These are phyloP conservation scores for Phoma sp. DNA, from an alignment of 2,329 filamentous ascomycete species.

Conservation along the genomic window DNA sequence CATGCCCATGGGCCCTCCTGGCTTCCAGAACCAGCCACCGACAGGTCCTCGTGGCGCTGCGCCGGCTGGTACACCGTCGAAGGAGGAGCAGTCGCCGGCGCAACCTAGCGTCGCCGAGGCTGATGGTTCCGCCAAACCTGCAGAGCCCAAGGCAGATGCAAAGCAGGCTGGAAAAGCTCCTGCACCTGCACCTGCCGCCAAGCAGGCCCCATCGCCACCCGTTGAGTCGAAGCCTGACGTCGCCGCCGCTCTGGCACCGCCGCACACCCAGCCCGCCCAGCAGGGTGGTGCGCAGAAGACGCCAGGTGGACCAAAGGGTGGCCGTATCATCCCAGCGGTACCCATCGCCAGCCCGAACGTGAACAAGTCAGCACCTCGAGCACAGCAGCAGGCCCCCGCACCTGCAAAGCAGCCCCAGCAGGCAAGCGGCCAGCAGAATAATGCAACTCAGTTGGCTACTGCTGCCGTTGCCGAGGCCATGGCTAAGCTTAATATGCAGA, in stretches of 20 bases:
- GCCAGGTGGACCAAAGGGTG: conserved; percentile 54
- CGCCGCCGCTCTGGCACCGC: conserved; percentile 63
- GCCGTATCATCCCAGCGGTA: conserved; percentile 69
- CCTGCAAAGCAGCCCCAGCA: conserved; percentile 49
- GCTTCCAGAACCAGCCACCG: conserved; percentile 52
- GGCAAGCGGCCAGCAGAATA: conserved; percentile 52
- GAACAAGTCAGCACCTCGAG: conserved; percentile 48
- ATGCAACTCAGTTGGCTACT: conserved; percentile 76
- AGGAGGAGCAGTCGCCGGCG: conserved; percentile 37
- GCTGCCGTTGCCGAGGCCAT: conserved; percentile 82
- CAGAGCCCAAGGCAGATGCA: conserved; percentile 62
- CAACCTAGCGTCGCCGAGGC: conserved; percentile 54
- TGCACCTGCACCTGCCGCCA: conserved; percentile 52
- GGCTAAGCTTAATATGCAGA: conserved; percentile 68
- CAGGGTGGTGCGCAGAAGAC: conserved; percentile 46
- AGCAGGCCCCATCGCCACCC: conserved; percentile 67
- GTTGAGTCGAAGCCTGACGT: conserved; percentile 73
- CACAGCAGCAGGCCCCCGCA: conserved; percentile 46
- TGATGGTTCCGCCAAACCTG: conserved; percentile 55
- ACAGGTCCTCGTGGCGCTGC: conserved; percentile 47
- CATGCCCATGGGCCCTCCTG: conserved; percentile 65
- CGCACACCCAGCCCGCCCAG: conserved; percentile 48
- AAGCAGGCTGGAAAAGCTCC: conserved; percentile 45
- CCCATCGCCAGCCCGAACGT: conserved; percentile 62
- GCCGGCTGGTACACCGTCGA: conserved; percentile 37